A percentile compares a stretch with the other conserved stretches of the same genome.
Conservation (phyloP, 2,329 filamentous ascomycete genomes). For the Ophidiomyces ophidiicola region DNA sequence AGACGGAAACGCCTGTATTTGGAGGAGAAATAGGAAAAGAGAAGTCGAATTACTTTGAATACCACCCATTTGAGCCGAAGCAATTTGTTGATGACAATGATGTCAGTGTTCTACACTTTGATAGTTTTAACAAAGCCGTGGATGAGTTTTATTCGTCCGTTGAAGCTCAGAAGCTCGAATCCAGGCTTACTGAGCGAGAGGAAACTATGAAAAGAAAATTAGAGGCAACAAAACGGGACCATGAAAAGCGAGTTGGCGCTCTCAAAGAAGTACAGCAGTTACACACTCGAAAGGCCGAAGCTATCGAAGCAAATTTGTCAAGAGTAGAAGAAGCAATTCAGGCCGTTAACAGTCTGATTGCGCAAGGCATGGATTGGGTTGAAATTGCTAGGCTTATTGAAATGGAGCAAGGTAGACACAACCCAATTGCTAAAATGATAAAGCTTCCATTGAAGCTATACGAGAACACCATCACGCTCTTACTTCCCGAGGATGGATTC, state of each 20-base stretch:
- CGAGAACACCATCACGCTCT: slow-evolving; percentile 76
- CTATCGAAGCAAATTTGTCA: slow-evolving; percentile 81
- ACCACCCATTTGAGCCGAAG: slow-evolving; percentile 77
- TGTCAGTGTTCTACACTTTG: slow-evolving; percentile 60
- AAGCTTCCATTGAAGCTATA: slow-evolving; percentile 75
- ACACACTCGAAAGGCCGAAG: slow-evolving; percentile 76
- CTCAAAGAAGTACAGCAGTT: slow-evolving; percentile 68
- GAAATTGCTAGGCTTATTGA: slow-evolving; percentile 82
- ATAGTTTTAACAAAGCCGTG: slow-evolving; percentile 82
- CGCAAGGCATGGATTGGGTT: slow-evolving; percentile 94
- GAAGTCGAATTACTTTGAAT: slow-evolving; percentile 61
- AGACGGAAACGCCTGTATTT: slow-evolving; percentile 28
- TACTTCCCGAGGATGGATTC: slow-evolving; percentile 58
- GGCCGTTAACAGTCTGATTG: slow-evolving; percentile 81
- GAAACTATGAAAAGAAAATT: slow-evolving; percentile 70
- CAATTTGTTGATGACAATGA: slow-evolving; percentile 60
- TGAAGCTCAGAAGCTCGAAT: slow-evolving; percentile 85
- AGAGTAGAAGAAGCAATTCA: slow-evolving; percentile 86
- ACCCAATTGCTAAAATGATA: slow-evolving; percentile 77
- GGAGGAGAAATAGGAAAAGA: slow-evolving; percentile 23
- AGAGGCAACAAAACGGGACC: slow-evolving; percentile 70
- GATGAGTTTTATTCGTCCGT: slow-evolving; percentile 97
- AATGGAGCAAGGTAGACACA: slow-evolving; percentile 66
- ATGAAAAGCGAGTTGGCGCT: slow-evolving; percentile 71
- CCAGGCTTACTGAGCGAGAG: slow-evolving; percentile 68